Conservation (phyloP, 768 basidiomycete genomes). For the Wakefieldia striispora region DNA sequence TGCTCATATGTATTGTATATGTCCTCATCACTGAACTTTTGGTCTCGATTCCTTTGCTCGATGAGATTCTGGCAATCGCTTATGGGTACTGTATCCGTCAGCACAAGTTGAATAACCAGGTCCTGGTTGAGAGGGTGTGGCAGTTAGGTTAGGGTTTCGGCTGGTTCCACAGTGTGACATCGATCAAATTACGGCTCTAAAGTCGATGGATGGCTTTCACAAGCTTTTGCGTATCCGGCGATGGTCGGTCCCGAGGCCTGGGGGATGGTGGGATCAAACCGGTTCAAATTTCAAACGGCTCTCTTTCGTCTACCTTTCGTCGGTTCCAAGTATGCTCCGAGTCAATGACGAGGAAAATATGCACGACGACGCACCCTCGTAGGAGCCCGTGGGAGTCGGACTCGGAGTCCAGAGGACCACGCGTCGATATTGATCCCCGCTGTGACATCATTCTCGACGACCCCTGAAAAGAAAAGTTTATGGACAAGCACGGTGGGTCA, state of each 20-base stretch:
- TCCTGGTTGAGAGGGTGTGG: too few species aligned
- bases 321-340: conserved; percentile 9
- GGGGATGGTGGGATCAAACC: not conserved
- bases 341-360: not conserved
- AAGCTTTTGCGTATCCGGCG: conserved; percentile 40
- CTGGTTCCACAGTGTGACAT: too few species aligned
- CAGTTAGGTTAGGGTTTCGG: too few species aligned
- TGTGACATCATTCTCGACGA: conserved; percentile 11
- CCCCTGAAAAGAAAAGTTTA: conserved; percentile 18
- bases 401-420: conserved; percentile 37
- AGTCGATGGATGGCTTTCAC: conserved; percentile 38
- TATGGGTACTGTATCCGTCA: too few species aligned
- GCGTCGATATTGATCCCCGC: conserved; percentile 41
- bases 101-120: too few species aligned
- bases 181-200: too few species aligned
- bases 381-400: conserved; percentile 11
- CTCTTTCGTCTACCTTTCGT: not conserved
- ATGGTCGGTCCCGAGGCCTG: conserved; percentile 37
- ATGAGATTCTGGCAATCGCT: too few species aligned
- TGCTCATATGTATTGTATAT: too few species aligned
- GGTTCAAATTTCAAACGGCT: too few species aligned
- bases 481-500: not conserved
- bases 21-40: too few species aligned
- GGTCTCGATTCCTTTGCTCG: too few species aligned
- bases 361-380: conserved; percentile 5